A percentile compares a stretch with the other conserved stretches of the same genome.
Conservation (phyloP, 345 rosid species). For the Nephelium lappaceum region DNA sequence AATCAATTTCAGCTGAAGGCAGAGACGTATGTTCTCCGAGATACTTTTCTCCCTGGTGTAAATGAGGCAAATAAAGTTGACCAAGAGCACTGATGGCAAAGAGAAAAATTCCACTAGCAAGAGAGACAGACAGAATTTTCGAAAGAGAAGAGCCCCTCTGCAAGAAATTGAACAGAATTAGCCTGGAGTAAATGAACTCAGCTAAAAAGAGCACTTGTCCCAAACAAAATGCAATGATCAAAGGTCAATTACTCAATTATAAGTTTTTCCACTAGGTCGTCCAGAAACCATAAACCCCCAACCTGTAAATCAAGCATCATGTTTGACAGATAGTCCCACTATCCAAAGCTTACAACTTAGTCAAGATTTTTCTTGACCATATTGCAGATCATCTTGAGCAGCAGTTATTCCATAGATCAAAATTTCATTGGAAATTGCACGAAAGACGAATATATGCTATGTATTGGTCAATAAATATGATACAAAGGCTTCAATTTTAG, state of each 20-base stretch:
- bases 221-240: background rate
- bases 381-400: background rate
- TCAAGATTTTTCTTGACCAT: background rate
- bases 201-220: slow-evolving; percentile 1
- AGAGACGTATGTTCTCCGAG: slow-evolving; percentile 31
- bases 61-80: slow-evolving; percentile 48
- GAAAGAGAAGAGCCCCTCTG: slow-evolving; percentile 64
- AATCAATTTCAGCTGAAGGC: slow-evolving; percentile 42
- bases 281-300: background rate
- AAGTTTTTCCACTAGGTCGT: background rate
- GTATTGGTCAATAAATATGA: background rate
- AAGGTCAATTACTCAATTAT: background rate
- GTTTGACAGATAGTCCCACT: background rate
- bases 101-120: slow-evolving; percentile 74
- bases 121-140: slow-evolving; percentile 49
- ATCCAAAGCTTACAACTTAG: background rate
- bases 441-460: background rate
- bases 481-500: slow-evolving; percentile 2
- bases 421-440: background rate
- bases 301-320: background rate
- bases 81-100: slow-evolving; percentile 44
- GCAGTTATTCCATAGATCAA: background rate
- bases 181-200: slow-evolving; percentile 8
- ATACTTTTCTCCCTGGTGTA: slow-evolving; percentile 39
- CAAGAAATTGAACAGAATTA: slow-evolving; percentile 22